Evolutionary conservation across 2,329 filamentous ascomycete species (phyloP).

Genomic region (Botrytis deweyae): DNA sequence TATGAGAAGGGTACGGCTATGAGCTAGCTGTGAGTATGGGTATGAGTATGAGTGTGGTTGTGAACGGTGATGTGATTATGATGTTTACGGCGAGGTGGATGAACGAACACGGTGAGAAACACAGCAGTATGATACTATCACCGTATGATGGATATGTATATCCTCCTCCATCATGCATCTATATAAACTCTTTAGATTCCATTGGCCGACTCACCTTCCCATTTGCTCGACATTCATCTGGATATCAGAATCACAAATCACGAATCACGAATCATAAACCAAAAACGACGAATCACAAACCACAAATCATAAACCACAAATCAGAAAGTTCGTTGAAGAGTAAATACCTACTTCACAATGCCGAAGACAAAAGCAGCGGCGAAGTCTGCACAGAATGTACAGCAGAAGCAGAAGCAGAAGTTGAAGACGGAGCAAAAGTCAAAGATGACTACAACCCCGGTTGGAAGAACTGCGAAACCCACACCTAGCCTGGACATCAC

Average conservation of each 20-base stretch:
- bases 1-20: too few species aligned
- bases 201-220: too few species aligned
- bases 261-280: neutral
- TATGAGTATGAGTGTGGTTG: neutral
- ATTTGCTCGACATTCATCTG: too few species aligned
- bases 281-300: too few species aligned
- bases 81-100: neutral
- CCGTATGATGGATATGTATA: neutral
- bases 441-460: neutral
- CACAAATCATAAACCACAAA: neutral
- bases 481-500: too few species aligned
- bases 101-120: neutral
- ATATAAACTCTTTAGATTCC: neutral
- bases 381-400: neutral
- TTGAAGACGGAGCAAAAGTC: neutral
- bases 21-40: neutral
- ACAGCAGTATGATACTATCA: neutral
- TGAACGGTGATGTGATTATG: neutral
- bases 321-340: too few species aligned
- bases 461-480: fast-evolving
- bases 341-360: neutral
- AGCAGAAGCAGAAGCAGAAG: neutral
- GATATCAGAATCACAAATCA: neutral
- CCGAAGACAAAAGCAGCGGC: neutral
- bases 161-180: too few species aligned